Evolutionary conservation across 2,329 filamentous ascomycete species (phyloP), one percentile per base, ranked within the genome.

Genomic region (Teratosphaeria nubilosa): DNA sequence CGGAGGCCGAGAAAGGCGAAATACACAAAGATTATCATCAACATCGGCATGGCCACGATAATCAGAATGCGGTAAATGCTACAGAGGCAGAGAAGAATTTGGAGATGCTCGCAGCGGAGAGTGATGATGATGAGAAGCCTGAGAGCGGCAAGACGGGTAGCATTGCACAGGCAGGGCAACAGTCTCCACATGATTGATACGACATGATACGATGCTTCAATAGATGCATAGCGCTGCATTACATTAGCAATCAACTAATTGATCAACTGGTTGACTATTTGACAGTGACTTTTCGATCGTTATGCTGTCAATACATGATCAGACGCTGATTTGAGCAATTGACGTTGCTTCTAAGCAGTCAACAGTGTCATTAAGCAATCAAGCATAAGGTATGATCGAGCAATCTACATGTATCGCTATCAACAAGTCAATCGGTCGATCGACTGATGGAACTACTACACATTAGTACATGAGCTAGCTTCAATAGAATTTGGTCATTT

Each of bases 1-100:
- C 64, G n/a, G 69, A 70, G 45, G 65, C 68, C 7, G 72, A 73
- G 55, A 67, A 70, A 53, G 65, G 63, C 16, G 25, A 31, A 51
- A 53, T 27, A 6, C 57, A 62, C 52, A 34, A 59, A 16, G 62
- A 66, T 50, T 24, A 53, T 20, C 63, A 65, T 55, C 56, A 53
- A 37, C 63, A 69, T 58, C 48, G 55, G 14, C 63, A 65, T 58
- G 62, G 63, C 0, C 54, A 56, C 27, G 61, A 66, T 56, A 58
- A 67, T 52, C 63, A 66, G 56, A 59, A 62, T 9, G 61, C 59
- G 10, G 66, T 68, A 1, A 70, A 70, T 54, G 60, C 62, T 11
- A 63, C 60, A 14, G 58, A 63, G 31, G 60, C 62, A 7, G 67
- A 70, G 56, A 68, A 67, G 58, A 62, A 60, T 51, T 34, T 70